Evolutionary conservation across 768 basidiomycete species (phyloP), one percentile per base, ranked within the genome.

Genomic region (Calocybe indica): DNA sequence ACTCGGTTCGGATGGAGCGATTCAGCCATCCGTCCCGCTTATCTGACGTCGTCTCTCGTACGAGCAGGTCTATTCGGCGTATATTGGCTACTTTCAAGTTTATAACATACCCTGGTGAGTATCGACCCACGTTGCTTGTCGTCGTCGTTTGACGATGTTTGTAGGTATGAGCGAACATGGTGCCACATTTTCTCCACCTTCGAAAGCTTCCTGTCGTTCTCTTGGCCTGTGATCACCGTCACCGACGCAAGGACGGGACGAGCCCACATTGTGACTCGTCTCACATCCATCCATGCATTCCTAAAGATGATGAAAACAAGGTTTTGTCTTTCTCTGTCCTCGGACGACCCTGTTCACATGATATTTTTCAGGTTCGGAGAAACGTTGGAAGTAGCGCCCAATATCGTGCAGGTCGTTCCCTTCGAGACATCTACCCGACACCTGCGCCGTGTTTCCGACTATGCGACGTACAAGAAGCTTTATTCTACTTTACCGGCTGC

Each of bases 231-330:
- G 12, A 83, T 92, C 51, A 81, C 81, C 1, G 78, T 88, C 38
- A 90, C 89, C 33, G 86, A 90, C 59, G 60, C 71, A 37, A 75
- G 72, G 61, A 87, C 89, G 1, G 83, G 85, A 12, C 74, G 75
- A 51, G 79, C 86, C 0, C 88, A 91, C 61, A 83, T 92, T 46
- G 87, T 87, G 15, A 90, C 88, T n/a, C 77, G 85, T 40, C 65
- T 80, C 51, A 81, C 72, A 3, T 84, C 83, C 31, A 73, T 92
- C 41, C 75, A 77, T 5, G 82, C 86, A 1, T 92, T 92, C 55
- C 63, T 88, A 41, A 87, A 83, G 67, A 92, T 91, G 88, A 82
- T 92, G 57, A 87, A 87, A 67, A 87, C 85, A 2, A 76, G 88
- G 85, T 82, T 52, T 12, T 56, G 52, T 30, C 31, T 37, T 46